Percentiles rank a stretch among this genome's conserved stretches.
Evolutionary conservation across 202 grass and related monocot genomes (phyloP).

Genomic region (Setaria viridis): DNA sequence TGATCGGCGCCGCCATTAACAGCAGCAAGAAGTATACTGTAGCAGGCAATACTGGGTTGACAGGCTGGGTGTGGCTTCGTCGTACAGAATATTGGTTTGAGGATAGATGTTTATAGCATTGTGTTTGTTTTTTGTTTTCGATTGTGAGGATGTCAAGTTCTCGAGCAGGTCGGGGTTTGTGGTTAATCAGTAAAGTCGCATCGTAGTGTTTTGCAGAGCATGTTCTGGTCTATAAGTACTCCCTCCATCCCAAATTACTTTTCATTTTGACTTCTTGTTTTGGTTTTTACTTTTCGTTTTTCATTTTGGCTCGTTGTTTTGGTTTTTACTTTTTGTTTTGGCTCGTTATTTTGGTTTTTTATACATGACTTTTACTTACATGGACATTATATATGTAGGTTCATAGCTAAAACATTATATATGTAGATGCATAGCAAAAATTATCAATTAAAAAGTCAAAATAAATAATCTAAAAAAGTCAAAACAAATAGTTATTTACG

Average conservation of each 20-base stretch:
- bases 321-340: too few species aligned
- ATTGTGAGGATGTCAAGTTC: not conserved
- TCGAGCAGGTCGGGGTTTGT: not conserved
- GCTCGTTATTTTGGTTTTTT: too few species aligned
- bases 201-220: not conserved
- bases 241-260: not conserved
- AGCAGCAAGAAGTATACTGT: too few species aligned
- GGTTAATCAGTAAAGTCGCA: not conserved
- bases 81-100: not conserved
- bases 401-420: too few species aligned
- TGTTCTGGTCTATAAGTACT: not conserved
- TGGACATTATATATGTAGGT: too few species aligned
- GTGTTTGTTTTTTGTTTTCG: not conserved
- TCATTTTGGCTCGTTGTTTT: too few species aligned
- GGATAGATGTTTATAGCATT: constrained; percentile 3
- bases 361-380: too few species aligned
- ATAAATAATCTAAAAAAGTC: too few species aligned
- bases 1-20: constrained; percentile 1
- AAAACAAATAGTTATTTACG: too few species aligned
- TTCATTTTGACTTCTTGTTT: not conserved
- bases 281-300: too few species aligned
- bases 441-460: too few species aligned
- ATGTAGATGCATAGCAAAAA: too few species aligned
- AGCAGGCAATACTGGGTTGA: not conserved
- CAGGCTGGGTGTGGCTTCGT: not conserved